Conservation (phyloP, 2,329 filamentous ascomycete species). For the Ciborinia camelliae region DNA sequence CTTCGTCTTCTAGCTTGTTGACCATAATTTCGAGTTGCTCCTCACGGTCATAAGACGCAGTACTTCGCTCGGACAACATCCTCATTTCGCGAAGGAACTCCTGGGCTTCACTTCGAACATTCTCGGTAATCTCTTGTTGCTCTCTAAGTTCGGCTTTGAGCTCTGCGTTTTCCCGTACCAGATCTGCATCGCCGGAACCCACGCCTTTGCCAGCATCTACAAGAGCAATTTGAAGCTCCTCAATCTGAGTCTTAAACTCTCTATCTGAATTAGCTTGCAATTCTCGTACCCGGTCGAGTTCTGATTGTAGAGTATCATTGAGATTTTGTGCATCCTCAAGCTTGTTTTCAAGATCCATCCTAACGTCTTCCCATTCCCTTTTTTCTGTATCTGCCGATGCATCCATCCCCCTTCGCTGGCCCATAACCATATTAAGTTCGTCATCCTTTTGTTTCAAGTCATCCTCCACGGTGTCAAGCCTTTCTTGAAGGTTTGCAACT, state of each 20-base stretch:
- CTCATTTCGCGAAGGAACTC: slow-evolving; percentile 88
- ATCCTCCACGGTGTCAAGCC: slow-evolving; percentile 68
- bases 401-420: slow-evolving; percentile 54
- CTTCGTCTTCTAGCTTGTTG: slow-evolving; percentile 72
- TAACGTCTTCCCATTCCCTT: slow-evolving; percentile 66
- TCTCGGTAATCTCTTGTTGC: slow-evolving; percentile 79
- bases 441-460: slow-evolving; percentile 68
- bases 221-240: slow-evolving; percentile 45
- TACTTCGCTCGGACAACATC: slow-evolving; percentile 74
- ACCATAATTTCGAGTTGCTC: slow-evolving; percentile 73
- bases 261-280: slow-evolving; percentile 64
- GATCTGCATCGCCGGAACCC: slow-evolving; percentile 46
- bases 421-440: slow-evolving; percentile 58
- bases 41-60: slow-evolving; percentile 76
- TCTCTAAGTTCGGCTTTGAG: slow-evolving; percentile 62
- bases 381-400: slow-evolving; percentile 59
- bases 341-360: slow-evolving; percentile 66
- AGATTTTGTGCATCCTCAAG: slow-evolving; percentile 70
- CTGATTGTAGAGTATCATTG: slow-evolving; percentile 75
- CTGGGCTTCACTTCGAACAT: slow-evolving; percentile 80
- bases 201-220: slow-evolving; percentile 32
- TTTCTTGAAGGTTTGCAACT: slow-evolving; percentile 70
- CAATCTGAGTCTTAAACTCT: slow-evolving; percentile 61
- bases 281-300: slow-evolving; percentile 69
- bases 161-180: slow-evolving; percentile 64